Conservation (phyloP, 2,329 filamentous ascomycete species). For the Phialophora expanda region DNA sequence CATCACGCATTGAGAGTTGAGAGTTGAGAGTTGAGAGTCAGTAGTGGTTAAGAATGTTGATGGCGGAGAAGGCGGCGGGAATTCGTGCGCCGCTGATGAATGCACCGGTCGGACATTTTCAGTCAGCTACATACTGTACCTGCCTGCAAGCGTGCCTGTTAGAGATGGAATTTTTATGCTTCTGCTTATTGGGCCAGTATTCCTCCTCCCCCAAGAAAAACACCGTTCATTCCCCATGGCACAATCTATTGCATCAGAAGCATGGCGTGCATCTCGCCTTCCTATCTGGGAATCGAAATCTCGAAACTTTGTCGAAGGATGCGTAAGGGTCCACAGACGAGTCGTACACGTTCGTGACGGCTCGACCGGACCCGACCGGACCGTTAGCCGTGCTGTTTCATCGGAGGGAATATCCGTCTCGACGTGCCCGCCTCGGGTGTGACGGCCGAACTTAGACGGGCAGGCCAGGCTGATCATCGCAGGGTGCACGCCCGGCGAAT, state of each 20-base stretch:
- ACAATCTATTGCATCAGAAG: not conserved
- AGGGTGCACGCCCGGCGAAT: constrained; percentile 28
- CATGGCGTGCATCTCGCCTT: too few relatives aligned
- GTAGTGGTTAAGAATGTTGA: too few relatives aligned
- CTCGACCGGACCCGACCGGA: not conserved
- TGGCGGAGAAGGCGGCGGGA: too few relatives aligned
- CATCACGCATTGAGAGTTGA: too few relatives aligned
- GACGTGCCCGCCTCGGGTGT: constrained; percentile 3
- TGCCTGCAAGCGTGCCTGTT: not conserved
- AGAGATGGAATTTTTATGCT: not conserved
- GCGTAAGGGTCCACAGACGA: not conserved
- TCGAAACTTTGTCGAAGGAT: not conserved
- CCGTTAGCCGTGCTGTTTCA: constrained; percentile 17
- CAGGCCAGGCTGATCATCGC: constrained; percentile 30
- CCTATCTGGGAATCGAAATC: not conserved
- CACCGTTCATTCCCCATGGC: constrained; percentile 18
- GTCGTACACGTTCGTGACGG: not conserved
- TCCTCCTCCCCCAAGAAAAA: constrained; percentile 10
- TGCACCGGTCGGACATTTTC: too few relatives aligned
- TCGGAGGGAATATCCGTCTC: constrained; percentile 16
- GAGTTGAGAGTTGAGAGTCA: too few relatives aligned
- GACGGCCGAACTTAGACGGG: constrained; percentile 29
- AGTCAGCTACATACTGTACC: not conserved
- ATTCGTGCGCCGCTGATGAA: too few relatives aligned
- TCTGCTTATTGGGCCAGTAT: constrained; percentile 14